phyloP scores from a whole-genome alignment of 2,329 filamentous ascomycete species.

The Aspergillus eucalypticola region DNA sequence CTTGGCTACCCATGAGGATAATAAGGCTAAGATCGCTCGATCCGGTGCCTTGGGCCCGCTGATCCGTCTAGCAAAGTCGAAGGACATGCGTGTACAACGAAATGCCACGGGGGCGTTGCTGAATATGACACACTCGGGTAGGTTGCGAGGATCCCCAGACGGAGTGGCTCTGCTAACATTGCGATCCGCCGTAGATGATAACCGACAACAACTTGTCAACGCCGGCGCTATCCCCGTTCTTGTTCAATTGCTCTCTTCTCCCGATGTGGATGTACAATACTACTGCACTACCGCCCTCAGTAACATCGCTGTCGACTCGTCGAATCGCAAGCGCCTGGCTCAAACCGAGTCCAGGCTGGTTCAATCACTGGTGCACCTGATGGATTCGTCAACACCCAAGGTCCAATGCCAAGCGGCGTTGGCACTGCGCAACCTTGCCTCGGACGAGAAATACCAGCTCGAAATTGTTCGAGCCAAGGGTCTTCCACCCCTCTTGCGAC shows the following conservation, averaged over 20 bases:
- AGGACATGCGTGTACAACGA: conserved; percentile 96
- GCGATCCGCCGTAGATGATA: conserved; percentile 68
- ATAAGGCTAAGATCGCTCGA: conserved; percentile 96
- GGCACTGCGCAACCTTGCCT: conserved; percentile 90
- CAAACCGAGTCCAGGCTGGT: conserved; percentile 89
- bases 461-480: conserved; percentile 92
- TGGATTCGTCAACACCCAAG: conserved; percentile 96
- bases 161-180: conserved; percentile 22
- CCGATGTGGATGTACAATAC: conserved; percentile 97
- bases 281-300: conserved; percentile 98
- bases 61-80: conserved; percentile 90
- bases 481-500: conserved; percentile 77
- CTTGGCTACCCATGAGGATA: conserved; percentile 95
- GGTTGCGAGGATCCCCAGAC: conserved; percentile 26
- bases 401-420: conserved; percentile 97
- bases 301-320: conserved; percentile 94
- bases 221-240: conserved; percentile 97
- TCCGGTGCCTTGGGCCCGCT: conserved; percentile 90
- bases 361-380: conserved; percentile 89
- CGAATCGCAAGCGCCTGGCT: conserved; percentile 86
- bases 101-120: conserved; percentile 95
- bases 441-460: conserved; percentile 97
- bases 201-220: conserved; percentile 94
- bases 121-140: conserved; percentile 99
- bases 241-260: conserved; percentile 87